Percentiles rank a stretch among this genome's conserved stretches.
Evolutionary conservation across 148 eudicot species (phyloP).

Genomic region (Rhododendron henanense): DNA sequence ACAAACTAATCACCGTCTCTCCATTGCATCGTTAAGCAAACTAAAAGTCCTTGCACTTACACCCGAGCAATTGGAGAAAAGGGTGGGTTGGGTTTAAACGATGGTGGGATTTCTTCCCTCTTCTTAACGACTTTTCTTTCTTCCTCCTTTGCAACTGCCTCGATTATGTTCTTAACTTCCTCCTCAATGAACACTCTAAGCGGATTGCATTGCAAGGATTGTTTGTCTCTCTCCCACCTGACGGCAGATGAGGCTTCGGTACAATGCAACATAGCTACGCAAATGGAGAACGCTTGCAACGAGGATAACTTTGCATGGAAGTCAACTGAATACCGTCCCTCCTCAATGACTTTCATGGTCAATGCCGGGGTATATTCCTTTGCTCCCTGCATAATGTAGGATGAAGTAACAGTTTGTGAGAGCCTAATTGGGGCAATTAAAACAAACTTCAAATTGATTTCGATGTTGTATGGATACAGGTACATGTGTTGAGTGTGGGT

Average conservation of each 20-base stretch:
- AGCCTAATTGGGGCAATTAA: not conserved
- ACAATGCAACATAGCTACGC: constrained; percentile 69
- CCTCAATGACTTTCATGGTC: constrained; percentile 39
- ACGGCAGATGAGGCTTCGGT: constrained; percentile 50
- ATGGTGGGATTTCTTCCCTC: constrained; percentile 38
- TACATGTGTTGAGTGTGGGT: not conserved
- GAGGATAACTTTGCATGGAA: constrained; percentile 78
- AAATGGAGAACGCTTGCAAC: constrained; percentile 80
- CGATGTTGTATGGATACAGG: not conserved
- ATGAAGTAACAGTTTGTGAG: not conserved
- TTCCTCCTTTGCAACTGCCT: constrained; percentile 57
- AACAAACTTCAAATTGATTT: not conserved
- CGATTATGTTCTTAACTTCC: constrained; percentile 57
- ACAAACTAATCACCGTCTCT: not conserved
- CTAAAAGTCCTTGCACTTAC: constrained; percentile 8
- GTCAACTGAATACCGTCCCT: constrained; percentile 61
- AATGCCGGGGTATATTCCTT: constrained; percentile 57
- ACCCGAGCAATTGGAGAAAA: constrained; percentile 94
- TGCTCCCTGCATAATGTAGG: constrained; percentile 46
- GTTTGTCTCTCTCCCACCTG: constrained; percentile 44
- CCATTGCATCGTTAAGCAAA: not conserved
- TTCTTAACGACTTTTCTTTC: constrained; percentile 34
- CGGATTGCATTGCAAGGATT: constrained; percentile 47
- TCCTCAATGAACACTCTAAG: constrained; percentile 56
- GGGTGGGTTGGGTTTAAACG: constrained; percentile 75